Evolutionary conservation across 495 filamentous ascomycete species (phyloP).

Genomic region (Tuber borchii): DNA sequence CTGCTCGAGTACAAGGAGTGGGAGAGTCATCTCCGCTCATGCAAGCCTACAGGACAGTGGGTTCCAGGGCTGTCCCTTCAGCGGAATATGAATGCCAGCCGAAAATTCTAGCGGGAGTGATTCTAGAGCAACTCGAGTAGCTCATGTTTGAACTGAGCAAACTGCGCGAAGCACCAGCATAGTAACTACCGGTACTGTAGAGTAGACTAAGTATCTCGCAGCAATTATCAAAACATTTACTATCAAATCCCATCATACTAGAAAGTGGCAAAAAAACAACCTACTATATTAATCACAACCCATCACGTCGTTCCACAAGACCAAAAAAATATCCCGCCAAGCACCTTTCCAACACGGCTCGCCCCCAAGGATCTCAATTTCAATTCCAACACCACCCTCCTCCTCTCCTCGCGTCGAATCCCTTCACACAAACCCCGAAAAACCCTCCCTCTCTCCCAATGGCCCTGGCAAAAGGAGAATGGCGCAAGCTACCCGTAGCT

Average conservation of each 20-base stretch:
- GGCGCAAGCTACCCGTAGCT: slow-evolving; percentile 33
- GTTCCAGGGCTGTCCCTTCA: background rate
- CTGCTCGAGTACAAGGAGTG: background rate
- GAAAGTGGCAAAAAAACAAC: too few relatives aligned
- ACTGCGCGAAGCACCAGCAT: background rate
- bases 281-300: background rate
- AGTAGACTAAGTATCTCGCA: background rate
- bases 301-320: background rate
- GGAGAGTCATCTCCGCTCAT: background rate
- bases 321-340: background rate
- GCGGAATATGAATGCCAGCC: background rate
- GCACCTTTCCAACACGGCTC: background rate
- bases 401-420: background rate
- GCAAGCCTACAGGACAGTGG: background rate
- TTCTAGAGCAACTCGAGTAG: background rate
- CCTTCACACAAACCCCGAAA: background rate
- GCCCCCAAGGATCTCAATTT: background rate
- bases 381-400: background rate
- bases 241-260: too few relatives aligned
- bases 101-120: background rate
- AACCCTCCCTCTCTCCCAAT: background rate
- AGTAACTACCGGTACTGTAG: background rate
- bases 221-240: background rate
- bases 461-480: slow-evolving; percentile 14
- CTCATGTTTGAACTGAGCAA: background rate